Conservation (phyloP, 164 flowering plant species). For the Magnolia changhungtana region DNA sequence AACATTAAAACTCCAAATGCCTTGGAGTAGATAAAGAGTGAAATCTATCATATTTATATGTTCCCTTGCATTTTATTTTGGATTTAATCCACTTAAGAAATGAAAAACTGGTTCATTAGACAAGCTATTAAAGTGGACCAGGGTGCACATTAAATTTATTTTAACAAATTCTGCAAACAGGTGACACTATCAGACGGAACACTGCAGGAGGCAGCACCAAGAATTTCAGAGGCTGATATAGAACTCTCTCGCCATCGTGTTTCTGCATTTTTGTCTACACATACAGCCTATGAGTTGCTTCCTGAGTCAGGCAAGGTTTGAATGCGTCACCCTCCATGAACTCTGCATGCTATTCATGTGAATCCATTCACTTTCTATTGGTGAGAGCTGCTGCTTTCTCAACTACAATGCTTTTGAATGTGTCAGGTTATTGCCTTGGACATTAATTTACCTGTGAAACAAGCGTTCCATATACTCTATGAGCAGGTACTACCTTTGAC, state of each 20-base stretch:
- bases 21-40: no score
- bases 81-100: neutral
- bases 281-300: slow-evolving; percentile 80
- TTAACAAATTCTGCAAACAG: slow-evolving; percentile 20
- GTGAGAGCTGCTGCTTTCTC: slow-evolving; percentile 1
- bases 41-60: no score
- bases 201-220: slow-evolving; percentile 41
- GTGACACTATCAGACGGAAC: slow-evolving; percentile 43
- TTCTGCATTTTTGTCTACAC: slow-evolving; percentile 59
- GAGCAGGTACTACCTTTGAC: slow-evolving; percentile 62
- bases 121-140: slow-evolving; percentile 1
- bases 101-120: neutral
- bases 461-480: slow-evolving; percentile 84
- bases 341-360: neutral
- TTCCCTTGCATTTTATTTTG: neutral
- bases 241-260: slow-evolving; percentile 65
- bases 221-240: slow-evolving; percentile 60
- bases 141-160: neutral
- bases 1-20: no score
- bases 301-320: slow-evolving; percentile 91
- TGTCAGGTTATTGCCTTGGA: slow-evolving; percentile 81
- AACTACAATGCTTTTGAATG: neutral
- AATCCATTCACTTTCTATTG: slow-evolving; percentile 5
- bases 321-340: slow-evolving; percentile 26
- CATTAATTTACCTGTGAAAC: slow-evolving; percentile 77